Base-by-base conservation (phyloP, 176 grass and related monocot genomes). In the Bolboschoenus planiculmis region DNA sequence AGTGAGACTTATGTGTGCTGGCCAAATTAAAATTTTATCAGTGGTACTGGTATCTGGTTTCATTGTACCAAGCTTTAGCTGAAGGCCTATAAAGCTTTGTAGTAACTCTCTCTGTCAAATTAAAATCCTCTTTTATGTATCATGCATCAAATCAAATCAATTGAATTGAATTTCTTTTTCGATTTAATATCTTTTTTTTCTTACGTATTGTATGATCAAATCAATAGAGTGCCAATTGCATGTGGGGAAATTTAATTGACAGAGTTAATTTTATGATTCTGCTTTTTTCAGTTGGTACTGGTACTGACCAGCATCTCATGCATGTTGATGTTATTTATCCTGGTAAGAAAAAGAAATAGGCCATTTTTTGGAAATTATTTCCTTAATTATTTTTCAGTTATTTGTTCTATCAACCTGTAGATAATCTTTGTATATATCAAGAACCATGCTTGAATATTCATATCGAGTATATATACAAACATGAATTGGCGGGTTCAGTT, bases 181-280 rank as follows among this genome's bases (percentile, higher is more conserved):
- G 37, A 24, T 71, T 72, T 46, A 44, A 14, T 24, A 72, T 26
- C 0, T 72, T 8, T 72, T 0, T 48, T 30, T 51, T n/a, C n/a
- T n/a, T n/a, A n/a, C n/a, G n/a, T n/a, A n/a, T n/a, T 16, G 44
- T 76, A 51, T 51, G 26, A 51, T 51, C 44, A 50, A 76, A 51
- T 76, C 72, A 76, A 76, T 50, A 31, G 4, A 50, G 44, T 75
- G 13, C 7, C 23, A 31, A 47, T 75, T 31, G 5, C 40, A 14
- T 74, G 21, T 48, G 21, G 42, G 40, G 5, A 47, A 48, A 29
- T 47, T 48, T 74, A 14, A 74, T 74, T 0, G 40, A 29, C 70
- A 47, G 33, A 33, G 70, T 47, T 50, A 13, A 53, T 75, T 75
- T 70, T 70, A 70, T 70, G 65, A 21, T 70, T 70, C 65, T 70